Base-by-base conservation (phyloP, 352 stramenopile genomes). In the Phytophthora citrophthora region DNA sequence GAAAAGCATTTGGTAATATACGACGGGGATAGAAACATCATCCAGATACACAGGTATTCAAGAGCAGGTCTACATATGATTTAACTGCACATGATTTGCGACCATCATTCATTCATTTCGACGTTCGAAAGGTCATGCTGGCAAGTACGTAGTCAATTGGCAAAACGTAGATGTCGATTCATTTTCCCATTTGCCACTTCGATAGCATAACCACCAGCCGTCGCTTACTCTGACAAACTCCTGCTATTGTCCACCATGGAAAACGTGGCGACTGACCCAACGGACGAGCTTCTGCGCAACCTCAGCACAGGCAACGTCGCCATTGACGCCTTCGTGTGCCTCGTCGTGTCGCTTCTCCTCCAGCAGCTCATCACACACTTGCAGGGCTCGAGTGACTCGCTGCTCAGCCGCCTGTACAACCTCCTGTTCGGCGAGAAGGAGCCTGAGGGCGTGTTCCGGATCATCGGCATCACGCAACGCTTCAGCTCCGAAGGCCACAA, bases 301-400 rank as follows among this genome's bases (percentile, higher is more conserved):
- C 23, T 86, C 36, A 62, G 62, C 55, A 83, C 76, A n/a, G 65
- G 66, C 24, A 67, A 79, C 54, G 45, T 83, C 31, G 50, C 81
- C 8, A 15, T 83, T 3, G 80, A 89, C 58, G 58, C 68, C 34
- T 60, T 83, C 29, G 43, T 89, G 34, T 86, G 79, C 36, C 44
- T 84, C 20, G 50, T 82, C 38, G 68, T 81, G 15, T 70, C 77
- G 27, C 43, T 76, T 11, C 41, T 73, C 15, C 40, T 82, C 9
- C 64, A 81, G 32, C 52, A 74, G 27, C 34, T 70, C 31, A 60
- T 68, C 40, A 68, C 69, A n/a, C 57, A 34, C 16, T 40, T 79
- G 11, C 56, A 75, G 31, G 44, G 29, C 15, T 69, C 63, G 32
- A 20, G 72, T 13, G 54, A 54, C 23, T 71, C 63, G 31, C 51